phyloP scores from a whole-genome alignment of 2,329 filamentous ascomycete species.

The Pseudogymnoascus sp. region DNA sequence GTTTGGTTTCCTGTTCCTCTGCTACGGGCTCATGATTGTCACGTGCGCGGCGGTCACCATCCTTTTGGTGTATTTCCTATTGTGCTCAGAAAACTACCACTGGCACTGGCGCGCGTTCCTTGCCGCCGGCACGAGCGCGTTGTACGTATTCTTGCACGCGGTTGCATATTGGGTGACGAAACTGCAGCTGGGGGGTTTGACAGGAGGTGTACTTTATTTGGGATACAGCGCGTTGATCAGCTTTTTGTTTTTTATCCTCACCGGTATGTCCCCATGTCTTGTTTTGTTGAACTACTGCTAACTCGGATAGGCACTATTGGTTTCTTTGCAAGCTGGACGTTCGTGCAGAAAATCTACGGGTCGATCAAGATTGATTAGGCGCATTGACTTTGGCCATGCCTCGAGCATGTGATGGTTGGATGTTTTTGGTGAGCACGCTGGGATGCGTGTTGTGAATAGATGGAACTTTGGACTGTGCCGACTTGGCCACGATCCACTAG shows the following conservation, averaged over 20 bases:
- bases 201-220: conserved; percentile 83
- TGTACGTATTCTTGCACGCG: conserved; percentile 87
- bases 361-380: conserved; percentile 93
- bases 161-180: conserved; percentile 86
- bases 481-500: not conserved
- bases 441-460: not conserved
- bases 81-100: conserved; percentile 95
- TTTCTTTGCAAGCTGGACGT: conserved; percentile 90
- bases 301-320: conserved; percentile 72
- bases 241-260: conserved; percentile 87
- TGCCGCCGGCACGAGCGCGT: conserved; percentile 80
- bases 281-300: conserved; percentile 15
- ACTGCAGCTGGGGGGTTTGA: conserved; percentile 74
- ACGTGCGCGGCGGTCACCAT: conserved; percentile 89
- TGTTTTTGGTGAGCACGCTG: not conserved
- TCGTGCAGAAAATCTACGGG: conserved; percentile 85
- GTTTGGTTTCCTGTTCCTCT: conserved; percentile 98
- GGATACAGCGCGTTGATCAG: conserved; percentile 87
- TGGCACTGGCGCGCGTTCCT: conserved; percentile 98
- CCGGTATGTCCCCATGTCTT: conserved; percentile 55
- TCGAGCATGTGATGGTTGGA: not conserved
- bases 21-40: conserved; percentile 94
- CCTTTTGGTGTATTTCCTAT: conserved; percentile 89
- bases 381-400: not conserved
- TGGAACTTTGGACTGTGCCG: not conserved